Conservation (phyloP, 768 basidiomycete species). For the Cantharellus anzutake region DNA sequence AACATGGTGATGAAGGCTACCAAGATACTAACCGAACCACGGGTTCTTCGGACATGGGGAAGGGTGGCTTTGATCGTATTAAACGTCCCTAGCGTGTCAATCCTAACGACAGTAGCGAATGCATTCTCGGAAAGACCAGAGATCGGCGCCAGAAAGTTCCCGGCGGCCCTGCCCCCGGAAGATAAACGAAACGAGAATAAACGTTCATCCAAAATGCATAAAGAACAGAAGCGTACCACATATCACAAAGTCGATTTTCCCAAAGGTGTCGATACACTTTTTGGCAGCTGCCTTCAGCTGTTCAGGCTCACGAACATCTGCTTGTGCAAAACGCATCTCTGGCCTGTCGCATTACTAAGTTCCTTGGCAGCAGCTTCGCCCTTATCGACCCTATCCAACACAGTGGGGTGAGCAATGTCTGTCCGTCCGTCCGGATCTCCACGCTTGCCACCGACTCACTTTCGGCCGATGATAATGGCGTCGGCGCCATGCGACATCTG, state of each 20-base stretch:
- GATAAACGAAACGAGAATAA: not conserved
- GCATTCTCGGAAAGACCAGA: slow-evolving; percentile 70
- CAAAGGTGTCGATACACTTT: slow-evolving; percentile 55
- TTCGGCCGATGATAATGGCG: slow-evolving; percentile 70
- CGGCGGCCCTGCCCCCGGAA: slow-evolving; percentile 41
- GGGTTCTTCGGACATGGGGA: slow-evolving; percentile 42
- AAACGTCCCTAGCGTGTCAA: slow-evolving; percentile 89
- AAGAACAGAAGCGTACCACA: slow-evolving; percentile 37
- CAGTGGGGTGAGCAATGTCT: too few species aligned
- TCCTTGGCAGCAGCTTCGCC: slow-evolving; percentile 49
- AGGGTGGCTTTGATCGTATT: slow-evolving; percentile 91
- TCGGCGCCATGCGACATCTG: slow-evolving; percentile 73
- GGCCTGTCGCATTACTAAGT: slow-evolving; percentile 50
- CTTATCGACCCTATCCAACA: slow-evolving; percentile 16
- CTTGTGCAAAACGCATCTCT: slow-evolving; percentile 51
- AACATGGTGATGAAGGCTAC: too few species aligned
- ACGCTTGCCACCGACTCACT: slow-evolving; percentile 29
- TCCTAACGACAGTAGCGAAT: slow-evolving; percentile 83
- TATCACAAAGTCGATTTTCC: slow-evolving; percentile 85
- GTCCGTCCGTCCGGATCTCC: not conserved
- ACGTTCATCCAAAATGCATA: not conserved
- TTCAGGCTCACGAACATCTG: slow-evolving; percentile 66
- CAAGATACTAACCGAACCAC: slow-evolving; percentile 29
- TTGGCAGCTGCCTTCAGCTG: slow-evolving; percentile 57
- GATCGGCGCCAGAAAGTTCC: slow-evolving; percentile 87